Evolutionary conservation across 2,329 filamentous ascomycete species (phyloP), one percentile per base, ranked within the genome.

Genomic region (Calonectria leucothoes): DNA sequence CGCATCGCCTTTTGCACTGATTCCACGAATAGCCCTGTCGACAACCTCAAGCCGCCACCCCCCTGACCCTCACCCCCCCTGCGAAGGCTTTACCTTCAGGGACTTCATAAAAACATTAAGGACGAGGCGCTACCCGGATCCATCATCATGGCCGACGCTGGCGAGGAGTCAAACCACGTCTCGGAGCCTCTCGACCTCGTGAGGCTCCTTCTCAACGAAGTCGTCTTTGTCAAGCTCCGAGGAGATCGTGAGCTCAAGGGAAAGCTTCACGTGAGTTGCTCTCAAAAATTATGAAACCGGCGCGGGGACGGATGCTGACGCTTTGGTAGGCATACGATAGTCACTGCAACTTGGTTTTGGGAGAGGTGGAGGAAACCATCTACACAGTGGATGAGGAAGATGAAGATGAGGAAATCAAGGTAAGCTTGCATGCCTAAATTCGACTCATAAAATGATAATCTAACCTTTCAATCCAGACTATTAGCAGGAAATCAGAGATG

Each of bases 401-500:
- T 17, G 95, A 97, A 20, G 94, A 95, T 27, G 93, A 96, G 71
- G 91, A 91, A 33, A 88, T 95, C 80, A 94, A 92, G 89, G 94
- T 96, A 71, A 71, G 76, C 42, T n/a, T 27, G 17, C 0, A 3
- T 65, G 3, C n/a, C 12, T 31, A 20, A 20, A 39, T 25, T 42
- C 15, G 25, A 27, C 29, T 29, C 20, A 17, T 25, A 35, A 29
- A 11, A 42, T 51, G 7, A 63, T 42, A n/a, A 37, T n/a, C 75
- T 80, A 31, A 82, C 69, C 0, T 5, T 27, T n/a, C 33, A 23
- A 65, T 6, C 76, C 3, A 98, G 94, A 98, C 96, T 17, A 92
- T 97, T 75, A 98, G 96, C 87, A 98, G 98, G 86, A 97, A 98
- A 85, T 97, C 95, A 52, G 97, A 98, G 84, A 99, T 99, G 97